Conservation (phyloP, 805 yeast species). For the Nakazawaea siamensis region DNA sequence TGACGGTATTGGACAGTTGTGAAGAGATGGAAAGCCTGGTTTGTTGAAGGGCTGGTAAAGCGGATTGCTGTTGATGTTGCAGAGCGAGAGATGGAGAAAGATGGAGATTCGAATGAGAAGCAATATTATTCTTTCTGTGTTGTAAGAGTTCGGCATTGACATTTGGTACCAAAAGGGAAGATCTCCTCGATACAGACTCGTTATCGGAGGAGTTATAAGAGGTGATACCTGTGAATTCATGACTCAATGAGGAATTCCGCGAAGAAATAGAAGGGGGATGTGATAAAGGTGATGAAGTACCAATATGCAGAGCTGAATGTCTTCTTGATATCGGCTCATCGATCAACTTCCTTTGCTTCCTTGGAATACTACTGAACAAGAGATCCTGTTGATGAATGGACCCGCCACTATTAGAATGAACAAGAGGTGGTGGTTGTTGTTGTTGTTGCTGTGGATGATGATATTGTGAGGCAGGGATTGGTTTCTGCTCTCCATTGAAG, state of each 20-base stretch:
- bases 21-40: slow-evolving; percentile 9
- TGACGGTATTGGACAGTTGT: slow-evolving; percentile 7
- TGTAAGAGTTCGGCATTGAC: neutral
- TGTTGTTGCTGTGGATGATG: slow-evolving; percentile 7
- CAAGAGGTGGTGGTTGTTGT: slow-evolving; percentile 1
- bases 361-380: slow-evolving; percentile 16
- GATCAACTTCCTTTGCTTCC: slow-evolving; percentile 11
- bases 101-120: slow-evolving; percentile 7
- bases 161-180: slow-evolving; percentile 14
- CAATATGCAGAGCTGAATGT: slow-evolving; percentile 5
- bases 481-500: slow-evolving; percentile 9
- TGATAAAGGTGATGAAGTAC: slow-evolving; percentile 21
- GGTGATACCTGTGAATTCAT: slow-evolving; percentile 22
- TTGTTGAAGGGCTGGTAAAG: neutral
- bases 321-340: slow-evolving; percentile 9
- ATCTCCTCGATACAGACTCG: slow-evolving; percentile 17
- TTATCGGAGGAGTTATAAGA: slow-evolving; percentile 13
- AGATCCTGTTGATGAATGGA: slow-evolving; percentile 2
- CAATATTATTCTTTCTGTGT: slow-evolving; percentile 6
- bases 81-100: slow-evolving; percentile 7
- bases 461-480: slow-evolving; percentile 11
- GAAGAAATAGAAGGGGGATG: slow-evolving; percentile 18
- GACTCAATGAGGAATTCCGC: slow-evolving; percentile 23
- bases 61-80: slow-evolving; percentile 1
- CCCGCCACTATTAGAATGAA: neutral